Base-by-base conservation (phyloP, 148 eudicot genomes). In the Chenopodium suecicum region DNA sequence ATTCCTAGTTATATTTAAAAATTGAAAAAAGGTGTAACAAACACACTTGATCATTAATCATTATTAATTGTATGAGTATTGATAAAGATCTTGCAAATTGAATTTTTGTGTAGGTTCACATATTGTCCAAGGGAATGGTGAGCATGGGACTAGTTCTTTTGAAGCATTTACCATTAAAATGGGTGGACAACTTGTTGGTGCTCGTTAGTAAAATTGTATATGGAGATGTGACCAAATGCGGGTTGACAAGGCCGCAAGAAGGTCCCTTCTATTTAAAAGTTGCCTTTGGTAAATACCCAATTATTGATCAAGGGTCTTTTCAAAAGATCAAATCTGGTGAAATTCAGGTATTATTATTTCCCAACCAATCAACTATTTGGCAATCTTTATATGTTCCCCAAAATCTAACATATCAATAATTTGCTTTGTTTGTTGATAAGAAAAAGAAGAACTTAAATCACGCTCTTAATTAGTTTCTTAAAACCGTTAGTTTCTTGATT, bases 251-350 rank as follows among this genome's bases (percentile, higher is more conserved):
- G 81, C 95, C 98, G 2, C 4, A 76, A n/a, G 88, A 91, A 71
- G 98, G 98, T 1, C 97, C 98, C 11, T 87, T 90, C 54, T 9
- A 78, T 12, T 17, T 87, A 79, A 93, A 92, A 81, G 80, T 80
- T 0, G 89, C 90, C 80, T 86, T 81, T 52, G 95, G 97, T 6
- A 95, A 91, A 70, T 95, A 91, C 83, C 96, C 98, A 0, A 58
- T 93, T 32, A 64, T 95, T 20, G 96, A 95, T 58, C 87, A 90
- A 20, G 98, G 98, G 11, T 85, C 96, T 37, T 32, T 46, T 8
- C 19, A 73, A 0, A 92, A 91, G 74, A 95, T 95, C 46, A 89
- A 87, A 83, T 85, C 92, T 1, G 86, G 90, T 0, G 83, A 90
- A 29, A 89, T 95, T 78, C 91, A 95, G 93, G 98, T 94, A 82